Base-by-base conservation (phyloP, 108 stramenopile species). In the Phaeodactylum tricornutum region DNA sequence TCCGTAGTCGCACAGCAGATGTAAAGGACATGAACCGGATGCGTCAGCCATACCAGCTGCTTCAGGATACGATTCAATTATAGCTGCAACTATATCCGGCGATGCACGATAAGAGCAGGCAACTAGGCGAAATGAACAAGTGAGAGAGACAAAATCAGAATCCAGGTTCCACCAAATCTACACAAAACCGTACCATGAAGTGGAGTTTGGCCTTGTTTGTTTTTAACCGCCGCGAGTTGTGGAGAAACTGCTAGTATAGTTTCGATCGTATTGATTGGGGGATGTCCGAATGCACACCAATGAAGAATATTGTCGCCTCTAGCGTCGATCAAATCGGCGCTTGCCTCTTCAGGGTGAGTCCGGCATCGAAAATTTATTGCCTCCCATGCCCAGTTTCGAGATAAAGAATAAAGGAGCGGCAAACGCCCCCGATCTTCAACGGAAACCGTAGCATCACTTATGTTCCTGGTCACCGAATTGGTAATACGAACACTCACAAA, bases 1-100 rank as follows among this genome's bases (percentile, higher is more conserved):
- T 2, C 64, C 60, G 32, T 59, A 57, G 37, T 62, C 60, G 41
- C 64, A 66, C 12, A 72, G 23, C 11, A 72, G 21, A 45, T 72
- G 71, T 0, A 72, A 38, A 8, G 71, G 63, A 41, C 20, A 43
- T 4, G 14, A 2, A 21, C 26, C 15, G 52, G 20, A n/a, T 2
- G 4, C 2, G 4, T 23, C 37, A 9, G 50, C 23, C n/a, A 55
- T 11, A 19, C 19, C 46, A 15, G 37, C 45, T 22, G 53, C 47
- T 23, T 53, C 45, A 4, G 72, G 66, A 45, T 55, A 45, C 2
- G 35, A 53, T 17, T 50, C 31, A 7, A 73, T 22, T 2, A 73
- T 30, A 12, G 34, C 46, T 34, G 39, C 40, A 2, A 73, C 9
- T 17, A 66, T 47, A 17, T 37, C 35, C 12, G 43, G 16, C 21